Evolutionary conservation across 441 rosid genomes (phyloP).

Genomic region (Mallotus repandus): DNA sequence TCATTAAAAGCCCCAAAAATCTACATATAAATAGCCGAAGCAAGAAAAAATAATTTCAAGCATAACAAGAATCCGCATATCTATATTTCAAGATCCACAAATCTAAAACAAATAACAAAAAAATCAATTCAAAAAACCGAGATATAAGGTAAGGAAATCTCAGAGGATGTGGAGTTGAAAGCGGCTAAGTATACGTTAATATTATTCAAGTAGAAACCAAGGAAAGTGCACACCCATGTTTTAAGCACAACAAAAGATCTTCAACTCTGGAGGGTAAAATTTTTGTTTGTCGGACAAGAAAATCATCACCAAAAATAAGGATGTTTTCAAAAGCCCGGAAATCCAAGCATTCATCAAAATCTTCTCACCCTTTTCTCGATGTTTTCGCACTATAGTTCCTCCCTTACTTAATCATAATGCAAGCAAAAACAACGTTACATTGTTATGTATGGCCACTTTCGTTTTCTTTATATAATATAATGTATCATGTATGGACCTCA

Average conservation of each 20-base stretch:
- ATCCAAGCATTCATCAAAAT: conserved; percentile 27
- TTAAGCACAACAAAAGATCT: conserved; percentile 40
- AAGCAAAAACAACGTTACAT: not conserved
- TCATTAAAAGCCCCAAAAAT: conserved; percentile 11
- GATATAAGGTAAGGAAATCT: conserved; percentile 59
- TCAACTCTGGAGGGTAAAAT: not conserved
- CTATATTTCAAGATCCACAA: conserved; percentile 34
- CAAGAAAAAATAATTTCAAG: conserved; percentile 30
- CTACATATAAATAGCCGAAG: conserved; percentile 13
- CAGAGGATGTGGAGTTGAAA: conserved; percentile 43
- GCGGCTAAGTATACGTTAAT: conserved; percentile 39
- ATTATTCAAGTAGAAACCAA: conserved; percentile 31
- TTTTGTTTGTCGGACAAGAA: conserved; percentile 37
- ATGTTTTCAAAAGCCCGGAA: conserved; percentile 25
- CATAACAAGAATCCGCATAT: conserved; percentile 30
- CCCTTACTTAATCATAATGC: not conserved
- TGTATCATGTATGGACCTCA: too few relatives aligned
- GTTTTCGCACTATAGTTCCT: not conserved
- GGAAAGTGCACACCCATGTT: conserved; percentile 46
- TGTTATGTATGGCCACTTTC: not conserved
- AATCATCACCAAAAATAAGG: not conserved
- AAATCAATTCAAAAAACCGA: conserved; percentile 39
- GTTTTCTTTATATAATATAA: not conserved
- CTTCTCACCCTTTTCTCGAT: conserved; percentile 11
- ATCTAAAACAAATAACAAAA: conserved; percentile 41